Base-by-base conservation (phyloP, 768 basidiomycete genomes). In the Crucibulum laeve region DNA sequence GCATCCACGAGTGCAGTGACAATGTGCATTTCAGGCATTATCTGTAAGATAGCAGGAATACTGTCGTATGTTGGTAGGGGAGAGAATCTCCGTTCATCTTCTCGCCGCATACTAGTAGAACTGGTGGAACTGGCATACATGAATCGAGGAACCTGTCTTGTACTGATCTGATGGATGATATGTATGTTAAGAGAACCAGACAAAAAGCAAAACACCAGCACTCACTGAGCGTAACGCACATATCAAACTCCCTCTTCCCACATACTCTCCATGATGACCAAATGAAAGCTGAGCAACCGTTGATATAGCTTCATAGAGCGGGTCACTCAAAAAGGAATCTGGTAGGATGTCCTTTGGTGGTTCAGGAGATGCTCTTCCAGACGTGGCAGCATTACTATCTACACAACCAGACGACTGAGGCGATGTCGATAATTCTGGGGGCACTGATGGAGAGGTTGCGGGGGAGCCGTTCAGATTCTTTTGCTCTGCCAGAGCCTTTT, bases 211-310 rank as follows among this genome's bases (percentile, higher is more conserved):
- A 8, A 30, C 28, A 30, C 35, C 5, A 0, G 14, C 32, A 52
- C 63, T 42, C 46, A 77, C 76, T 45, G 68, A 67, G 55, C 74
- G 69, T 17, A 77, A 49, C 17, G 74, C 69, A 48, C 70, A 71
- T 21, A 76, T 58, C 3, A 73, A 50, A 34, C 71, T 72, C n/a
- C 74, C 74, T 25, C 61, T 54, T 5, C 74, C 75, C 42, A 77
- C 61, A 51, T 63, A 76, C 53, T 79, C 76, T 10, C 73, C 73
- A 42, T 69, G 66, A 46, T 74, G 68, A 4, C 67, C 73, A 13
- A 76, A 40, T 10, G 72, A 71, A 6, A 74, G 57, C 22, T 73
- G 68, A 2, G 74, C 66, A 19, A 75, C 52, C 3, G 62, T 57
- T 10, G 69, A 67, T 0, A 69, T 69, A 10, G 67, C 64, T 21